Evolutionary conservation across 352 stramenopile species (phyloP), one percentile per base, ranked within the genome.

Genomic region (Chrysophaeum taylorii): DNA sequence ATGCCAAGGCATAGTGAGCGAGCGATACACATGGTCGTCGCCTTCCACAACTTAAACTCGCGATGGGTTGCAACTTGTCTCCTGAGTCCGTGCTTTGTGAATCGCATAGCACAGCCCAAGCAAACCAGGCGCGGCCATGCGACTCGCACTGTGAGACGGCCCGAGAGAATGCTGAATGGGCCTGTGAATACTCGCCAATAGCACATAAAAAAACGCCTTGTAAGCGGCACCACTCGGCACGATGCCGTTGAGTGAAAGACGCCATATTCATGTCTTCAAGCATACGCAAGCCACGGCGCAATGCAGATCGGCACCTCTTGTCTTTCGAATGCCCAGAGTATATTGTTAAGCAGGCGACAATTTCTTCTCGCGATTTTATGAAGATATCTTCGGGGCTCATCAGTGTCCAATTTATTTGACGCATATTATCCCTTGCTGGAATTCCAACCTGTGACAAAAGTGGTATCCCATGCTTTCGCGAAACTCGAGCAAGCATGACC

Each of bases 191-290:
- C 33, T 31, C 16, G 15, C 57, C 57, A 33, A 66, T 23, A 2
- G 27, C n/a, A 23, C 5, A 31, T 7, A 43, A 36, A n/a, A 43
- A 66, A 2, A 42, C 2, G 15, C 31, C 57, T 36, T 45, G n/a
- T 66, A 1, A 66, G 35, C 5, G 33, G 15, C 12, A 45, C 2
- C 2, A 66, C 33, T 45, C 45, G 33, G 27, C 14, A 41, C 12
- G 33, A 36, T 70, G 96, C 90, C 7, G 90, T 78, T 18, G 90
- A 72, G 50, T 86, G 89, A 72, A 96, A 96, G 71, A 93, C 93
- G 74, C 89, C 27, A 96, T 76, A 63, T 96, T 94, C 36, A 87
- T 95, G 66, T 92, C 94, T 76, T 95, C 93, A 54, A 96, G 79
- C 63, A 96, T 92, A 62, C 85, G 90, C 53, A 96, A 68, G 16